Evolutionary conservation across 2,329 filamentous ascomycete species (phyloP).

Genomic region (Septoria linicola): DNA sequence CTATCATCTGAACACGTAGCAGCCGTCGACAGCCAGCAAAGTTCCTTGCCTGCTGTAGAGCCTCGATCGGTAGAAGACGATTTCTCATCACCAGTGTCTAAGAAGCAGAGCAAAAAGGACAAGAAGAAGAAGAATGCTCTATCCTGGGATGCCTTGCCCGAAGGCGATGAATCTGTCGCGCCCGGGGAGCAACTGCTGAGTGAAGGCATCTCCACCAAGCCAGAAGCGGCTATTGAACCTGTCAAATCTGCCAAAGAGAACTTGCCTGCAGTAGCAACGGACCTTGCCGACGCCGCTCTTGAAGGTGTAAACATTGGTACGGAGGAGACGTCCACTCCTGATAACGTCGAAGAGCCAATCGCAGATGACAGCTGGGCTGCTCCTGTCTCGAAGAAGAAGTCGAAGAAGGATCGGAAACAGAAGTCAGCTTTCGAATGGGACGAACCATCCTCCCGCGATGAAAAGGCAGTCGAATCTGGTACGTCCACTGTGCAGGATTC

Average conservation of each 20-base stretch:
- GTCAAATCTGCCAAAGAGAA: too few species aligned
- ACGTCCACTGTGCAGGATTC: not conserved
- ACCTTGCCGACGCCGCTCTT: too few species aligned
- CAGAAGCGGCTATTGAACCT: too few species aligned
- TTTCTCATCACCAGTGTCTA: constrained; percentile 16
- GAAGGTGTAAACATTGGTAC: too few species aligned
- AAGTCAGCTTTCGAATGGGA: constrained; percentile 9
- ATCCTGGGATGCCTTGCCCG: not conserved
- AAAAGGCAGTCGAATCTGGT: too few species aligned
- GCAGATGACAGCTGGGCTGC: too few species aligned
- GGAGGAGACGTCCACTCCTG: too few species aligned
- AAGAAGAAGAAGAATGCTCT: constrained; percentile 40
- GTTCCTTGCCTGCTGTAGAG: not conserved
- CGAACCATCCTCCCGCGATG: not conserved
- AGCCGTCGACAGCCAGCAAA: not conserved
- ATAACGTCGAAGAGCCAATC: too few species aligned
- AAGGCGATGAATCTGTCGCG: too few species aligned
- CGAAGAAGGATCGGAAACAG: constrained; percentile 45
- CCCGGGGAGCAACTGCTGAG: too few species aligned
- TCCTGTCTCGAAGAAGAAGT: constrained; percentile 32
- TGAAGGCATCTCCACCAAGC: too few species aligned
- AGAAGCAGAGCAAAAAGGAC: constrained; percentile 42
- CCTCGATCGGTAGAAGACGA: not conserved
- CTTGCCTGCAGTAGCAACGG: too few species aligned
- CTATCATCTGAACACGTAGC: not conserved